Evolutionary conservation across 352 stramenopile species (phyloP), one percentile per base, ranked within the genome.

Genomic region (Phytophthora pseudosyringae): DNA sequence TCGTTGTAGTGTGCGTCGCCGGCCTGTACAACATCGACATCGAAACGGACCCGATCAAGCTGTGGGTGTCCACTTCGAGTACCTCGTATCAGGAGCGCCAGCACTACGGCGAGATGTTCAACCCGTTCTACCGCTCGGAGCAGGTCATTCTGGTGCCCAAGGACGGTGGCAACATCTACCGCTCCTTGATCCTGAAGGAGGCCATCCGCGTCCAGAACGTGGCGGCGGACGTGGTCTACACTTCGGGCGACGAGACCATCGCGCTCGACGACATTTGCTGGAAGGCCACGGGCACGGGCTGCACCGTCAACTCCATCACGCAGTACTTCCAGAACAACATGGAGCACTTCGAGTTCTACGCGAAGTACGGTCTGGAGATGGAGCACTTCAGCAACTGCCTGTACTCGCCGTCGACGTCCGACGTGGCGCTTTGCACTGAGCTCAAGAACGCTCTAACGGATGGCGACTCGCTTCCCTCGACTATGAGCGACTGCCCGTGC

Each of bases 311-410:
- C 49, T 73, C 77, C 0, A 83, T 87, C 46, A 87, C 77, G 13
- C 77, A 89, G 54, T 89, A 89, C 53, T 89, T 87, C 56, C 80
- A 89, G 62, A 89, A 89, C 70, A 81, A 69, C 38, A 76, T 83
- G 70, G 69, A 75, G 16, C 67, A 81, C 56, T 89, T 87, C 18
- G 76, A 85, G 48, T 76, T 86, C 26, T 89, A 89, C 38, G 69
- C 78, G 40, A 73, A 76, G 21, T 76, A 88, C 51, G 75, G 72
- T 11, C 10, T 81, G 10, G 76, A 73, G 25, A 41, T 90, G 61
- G 57, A 80, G 33, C 81, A 90, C 53, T 89, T 89, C 36, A 73
- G 65, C 28, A 84, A 85, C 55, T 89, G 81, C 28, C 47, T 89
- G 25, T 81, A 86, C 54, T 82, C 81, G 28, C 81, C 80, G 4